phyloP scores from a whole-genome alignment of 2,329 filamentous ascomycete genomes.

The Ceratocystiopsis sp. region DNA sequence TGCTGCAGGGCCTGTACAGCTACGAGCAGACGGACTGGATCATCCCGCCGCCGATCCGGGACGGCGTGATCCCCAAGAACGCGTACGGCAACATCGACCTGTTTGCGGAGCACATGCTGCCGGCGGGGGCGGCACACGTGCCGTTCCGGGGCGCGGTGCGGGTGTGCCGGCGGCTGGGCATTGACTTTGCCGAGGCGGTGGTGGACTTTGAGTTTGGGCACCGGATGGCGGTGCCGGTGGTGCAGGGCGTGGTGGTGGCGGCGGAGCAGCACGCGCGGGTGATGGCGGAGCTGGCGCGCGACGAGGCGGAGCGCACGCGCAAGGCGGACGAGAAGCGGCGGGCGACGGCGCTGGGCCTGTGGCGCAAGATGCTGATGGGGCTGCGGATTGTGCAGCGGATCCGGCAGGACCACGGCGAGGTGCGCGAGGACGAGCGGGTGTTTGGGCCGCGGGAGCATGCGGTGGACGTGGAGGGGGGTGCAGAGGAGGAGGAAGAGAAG shows the following conservation, averaged over 20 bases:
- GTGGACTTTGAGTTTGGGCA: conserved; percentile 94
- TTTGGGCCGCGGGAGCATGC: conserved; percentile 23
- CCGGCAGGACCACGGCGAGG: conserved; percentile 55
- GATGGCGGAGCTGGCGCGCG: conserved; percentile 61
- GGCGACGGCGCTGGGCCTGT: conserved; percentile 55
- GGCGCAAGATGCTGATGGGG: conserved; percentile 78
- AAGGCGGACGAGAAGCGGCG: conserved; percentile 75
- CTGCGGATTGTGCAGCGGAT: conserved; percentile 68
- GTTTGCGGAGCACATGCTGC: conserved; percentile 88
- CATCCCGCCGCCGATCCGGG: conserved; percentile 67
- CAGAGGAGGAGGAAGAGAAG: too few relatives aligned
- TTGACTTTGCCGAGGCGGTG: conserved; percentile 88
- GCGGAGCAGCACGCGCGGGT: conserved; percentile 59
- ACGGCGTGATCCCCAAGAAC: conserved; percentile 86
- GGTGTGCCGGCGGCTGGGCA: conserved; percentile 66
- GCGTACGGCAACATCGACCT: conserved; percentile 93
- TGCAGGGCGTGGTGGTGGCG: conserved; percentile 79
- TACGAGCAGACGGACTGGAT: conserved; percentile 87
- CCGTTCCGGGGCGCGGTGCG: conserved; percentile 60
- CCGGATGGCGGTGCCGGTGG: conserved; percentile 81
- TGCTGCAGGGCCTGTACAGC: conserved; percentile 72
- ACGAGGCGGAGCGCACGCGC: conserved; percentile 55
- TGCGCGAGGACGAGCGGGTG: conserved; percentile 27
- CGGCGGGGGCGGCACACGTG: conserved; percentile 61
- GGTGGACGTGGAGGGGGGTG: not conserved